Percentiles rank a stretch among this genome's conserved stretches.
Evolutionary conservation across 345 rosid species (phyloP).

Genomic region (Corymbia maculata): DNA sequence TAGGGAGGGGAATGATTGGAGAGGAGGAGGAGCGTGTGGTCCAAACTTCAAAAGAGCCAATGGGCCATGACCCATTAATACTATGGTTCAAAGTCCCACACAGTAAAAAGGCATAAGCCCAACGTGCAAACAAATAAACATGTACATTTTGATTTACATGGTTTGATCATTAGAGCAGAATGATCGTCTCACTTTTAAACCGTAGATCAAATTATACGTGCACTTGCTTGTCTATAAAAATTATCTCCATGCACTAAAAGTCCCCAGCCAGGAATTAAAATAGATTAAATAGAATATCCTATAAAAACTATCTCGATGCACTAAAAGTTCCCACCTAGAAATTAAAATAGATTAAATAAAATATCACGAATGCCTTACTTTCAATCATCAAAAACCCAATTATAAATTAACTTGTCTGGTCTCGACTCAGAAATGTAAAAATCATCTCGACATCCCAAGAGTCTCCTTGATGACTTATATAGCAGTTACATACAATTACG

Average conservation of each 20-base stretch:
- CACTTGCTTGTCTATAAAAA: background rate
- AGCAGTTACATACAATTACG: too few relatives aligned
- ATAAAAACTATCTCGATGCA: background rate
- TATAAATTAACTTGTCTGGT: background rate
- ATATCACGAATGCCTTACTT: background rate
- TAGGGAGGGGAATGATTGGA: background rate
- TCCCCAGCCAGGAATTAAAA: background rate
- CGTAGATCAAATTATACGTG: background rate
- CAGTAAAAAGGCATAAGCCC: background rate
- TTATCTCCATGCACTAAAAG: background rate
- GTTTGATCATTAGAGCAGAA: too few relatives aligned
- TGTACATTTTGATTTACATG: too few relatives aligned
- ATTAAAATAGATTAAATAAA: background rate
- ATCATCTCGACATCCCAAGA: background rate
- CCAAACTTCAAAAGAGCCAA: background rate
- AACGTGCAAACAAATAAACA: background rate
- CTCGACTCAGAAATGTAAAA: background rate
- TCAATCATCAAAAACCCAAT: background rate
- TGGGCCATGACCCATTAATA: background rate
- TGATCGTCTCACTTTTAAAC: too few relatives aligned
- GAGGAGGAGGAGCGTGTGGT: background rate
- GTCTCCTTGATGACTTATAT: background rate
- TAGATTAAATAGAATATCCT: background rate
- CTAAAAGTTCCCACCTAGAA: background rate
- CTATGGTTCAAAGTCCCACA: background rate